Conservation (phyloP, 352 stramenopile genomes). For the Aphanomyces cochlioides region DNA sequence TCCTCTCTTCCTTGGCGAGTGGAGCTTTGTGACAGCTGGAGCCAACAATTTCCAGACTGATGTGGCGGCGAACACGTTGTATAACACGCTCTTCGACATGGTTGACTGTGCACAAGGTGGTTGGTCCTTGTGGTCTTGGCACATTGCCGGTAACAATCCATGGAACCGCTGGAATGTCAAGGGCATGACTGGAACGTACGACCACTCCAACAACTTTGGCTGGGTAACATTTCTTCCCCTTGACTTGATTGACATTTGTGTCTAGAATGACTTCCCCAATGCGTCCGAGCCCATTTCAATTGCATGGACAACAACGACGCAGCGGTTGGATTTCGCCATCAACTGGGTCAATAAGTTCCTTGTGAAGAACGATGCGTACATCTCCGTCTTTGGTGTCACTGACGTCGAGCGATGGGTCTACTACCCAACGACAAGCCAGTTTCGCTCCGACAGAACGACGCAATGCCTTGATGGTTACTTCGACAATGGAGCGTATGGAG, state of each 20-base stretch:
- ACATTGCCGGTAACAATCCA: conserved; percentile 13
- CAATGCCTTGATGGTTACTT: conserved; percentile 7
- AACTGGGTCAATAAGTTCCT: neutral
- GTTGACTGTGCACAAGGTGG: conserved; percentile 33
- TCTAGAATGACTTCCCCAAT: conserved; percentile 5
- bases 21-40: conserved; percentile 42
- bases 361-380: conserved; percentile 1
- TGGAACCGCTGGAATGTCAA: conserved; percentile 19
- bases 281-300: neutral
- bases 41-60: conserved; percentile 36
- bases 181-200: conserved; percentile 4
- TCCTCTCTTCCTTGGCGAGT: conserved; percentile 50
- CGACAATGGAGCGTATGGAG: neutral
- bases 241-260: conserved; percentile 4
- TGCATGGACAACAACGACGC: neutral
- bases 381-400: neutral
- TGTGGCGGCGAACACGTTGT: conserved; percentile 38
- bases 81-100: conserved; percentile 36
- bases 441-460: conserved; percentile 6
- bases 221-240: neutral
- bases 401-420: conserved; percentile 18
- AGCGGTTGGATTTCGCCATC: neutral
- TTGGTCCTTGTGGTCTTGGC: conserved; percentile 55
- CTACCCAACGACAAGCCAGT: neutral
- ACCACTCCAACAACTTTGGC: conserved; percentile 6